Evolutionary conservation across 768 basidiomycete genomes (phyloP), one percentile per base, ranked within the genome.

Genomic region (Podaxis sp.): DNA sequence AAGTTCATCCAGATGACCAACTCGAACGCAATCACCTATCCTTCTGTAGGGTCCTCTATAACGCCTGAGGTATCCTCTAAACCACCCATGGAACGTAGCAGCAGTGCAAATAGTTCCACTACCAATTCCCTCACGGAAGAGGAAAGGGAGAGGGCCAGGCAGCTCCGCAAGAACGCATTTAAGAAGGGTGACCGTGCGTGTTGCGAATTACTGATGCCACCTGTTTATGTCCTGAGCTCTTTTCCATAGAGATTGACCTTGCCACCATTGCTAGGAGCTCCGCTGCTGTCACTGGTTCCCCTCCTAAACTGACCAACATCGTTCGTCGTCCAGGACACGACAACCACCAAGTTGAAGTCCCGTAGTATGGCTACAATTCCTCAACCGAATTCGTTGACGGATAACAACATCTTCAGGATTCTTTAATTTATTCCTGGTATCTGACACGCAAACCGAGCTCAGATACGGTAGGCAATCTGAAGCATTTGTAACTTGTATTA

Each of bases 231-330:
- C 15, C 37, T 65, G 17, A 62, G 49, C 60, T 26, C 41, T n/a
- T 26, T 26, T 51, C 40, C 12, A 20, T 60, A 80, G 78, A 75
- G 52, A 67, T 82, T 37, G 90, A 95, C 74, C 83, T 96, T 63
- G 81, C 84, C 37, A 80, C 88, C 59, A 95, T 96, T 69, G 94
- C 94, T 13, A 87, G 91, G 68, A 91, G 91, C 60, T 94, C 92
- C 8, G 82, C 81, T 64, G 93, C 88, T 12, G 84, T 87, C 30
- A 86, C 84, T 65, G 76, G 74, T 64, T 88, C 84, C 65, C 88
- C 80, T 41, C 73, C 76, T 59, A 54, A 64, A 24, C 11, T 56
- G 6, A 52, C 46, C 55, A 50, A 30, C 4, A 36, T 59, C 11
- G 20, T 7, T 24, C 48, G 20, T 40, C 49, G 49, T 46, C 20